Percentiles rank a stretch among this genome's conserved stretches.
Conservation (phyloP, 2,329 filamentous ascomycete genomes). For the Fusarium bactridioides region DNA sequence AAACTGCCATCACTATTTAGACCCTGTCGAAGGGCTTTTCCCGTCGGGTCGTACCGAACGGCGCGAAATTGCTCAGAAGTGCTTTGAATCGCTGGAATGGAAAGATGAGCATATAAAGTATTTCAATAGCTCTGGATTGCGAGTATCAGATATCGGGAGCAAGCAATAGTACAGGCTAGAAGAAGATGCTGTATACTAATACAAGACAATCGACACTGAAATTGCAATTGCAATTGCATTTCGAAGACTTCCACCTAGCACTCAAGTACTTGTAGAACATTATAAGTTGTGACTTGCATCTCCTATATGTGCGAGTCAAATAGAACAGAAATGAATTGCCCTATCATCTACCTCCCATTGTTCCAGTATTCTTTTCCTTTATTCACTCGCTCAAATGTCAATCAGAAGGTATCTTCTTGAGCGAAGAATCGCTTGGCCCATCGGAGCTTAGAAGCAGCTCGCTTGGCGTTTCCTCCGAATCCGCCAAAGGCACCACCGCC, state of each 20-base stretch:
- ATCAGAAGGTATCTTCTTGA: not conserved
- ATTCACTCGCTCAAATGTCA: not conserved
- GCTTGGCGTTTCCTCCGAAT: conserved; percentile 25
- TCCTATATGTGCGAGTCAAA: not conserved
- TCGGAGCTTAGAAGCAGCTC: conserved; percentile 6
- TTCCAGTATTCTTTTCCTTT: not conserved
- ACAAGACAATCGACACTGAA: not conserved
- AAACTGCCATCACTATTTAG: not conserved
- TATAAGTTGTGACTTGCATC: not conserved
- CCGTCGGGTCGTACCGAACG: no score
- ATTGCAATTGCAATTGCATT: not conserved
- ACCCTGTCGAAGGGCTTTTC: not conserved
- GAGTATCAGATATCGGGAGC: not conserved
- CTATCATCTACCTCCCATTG: not conserved
- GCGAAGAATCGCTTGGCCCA: conserved; percentile 23
- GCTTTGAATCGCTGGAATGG: accelerated
- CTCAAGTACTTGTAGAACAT: not conserved
- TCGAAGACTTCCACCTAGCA: accelerated
- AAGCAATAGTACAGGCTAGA: not conserved
- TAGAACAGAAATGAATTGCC: no score
- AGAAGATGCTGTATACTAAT: not conserved
- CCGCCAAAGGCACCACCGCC: not conserved
- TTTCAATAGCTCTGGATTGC: not conserved
- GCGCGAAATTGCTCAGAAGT: not conserved
- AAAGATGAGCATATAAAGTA: not conserved